Percentiles rank a stretch among this genome's conserved stretches.
These are phyloP conservation scores for Epichloe hybrida DNA, from an alignment of 2,329 filamentous ascomycete species.

Conservation along the genomic window DNA sequence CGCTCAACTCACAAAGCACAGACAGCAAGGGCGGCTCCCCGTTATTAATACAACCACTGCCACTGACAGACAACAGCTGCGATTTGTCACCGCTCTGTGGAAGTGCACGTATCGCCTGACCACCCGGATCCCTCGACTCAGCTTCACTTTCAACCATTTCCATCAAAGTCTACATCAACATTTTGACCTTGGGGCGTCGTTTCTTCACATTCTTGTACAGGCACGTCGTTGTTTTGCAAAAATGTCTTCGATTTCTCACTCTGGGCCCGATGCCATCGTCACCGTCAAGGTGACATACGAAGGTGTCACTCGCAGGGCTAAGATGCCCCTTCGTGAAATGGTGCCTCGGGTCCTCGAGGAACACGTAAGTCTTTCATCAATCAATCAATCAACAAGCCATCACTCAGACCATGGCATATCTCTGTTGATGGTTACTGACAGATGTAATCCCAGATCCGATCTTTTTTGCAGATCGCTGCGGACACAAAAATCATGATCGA, in stretches of 20 bases:
- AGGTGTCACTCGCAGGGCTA: slow-evolving; percentile 67
- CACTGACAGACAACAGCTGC: neutral
- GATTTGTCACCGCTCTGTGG: slow-evolving; percentile 3
- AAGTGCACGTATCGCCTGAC: neutral
- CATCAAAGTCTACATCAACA: neutral
- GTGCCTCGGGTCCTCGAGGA: slow-evolving; percentile 58
- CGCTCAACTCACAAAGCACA: neutral
- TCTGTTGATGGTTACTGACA: neutral
- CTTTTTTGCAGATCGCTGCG: slow-evolving; percentile 22
- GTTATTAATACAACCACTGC: neutral
- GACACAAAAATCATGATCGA: slow-evolving; percentile 50
- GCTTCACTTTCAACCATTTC: neutral
- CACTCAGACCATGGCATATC: neutral
- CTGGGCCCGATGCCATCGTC: slow-evolving; percentile 33
- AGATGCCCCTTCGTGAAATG: slow-evolving; percentile 78
- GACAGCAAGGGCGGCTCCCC: neutral
- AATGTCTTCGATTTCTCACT: slow-evolving; percentile 16
- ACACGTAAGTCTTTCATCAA: slow-evolving; percentile 54
- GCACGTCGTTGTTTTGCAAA: neutral
- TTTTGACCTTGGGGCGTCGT: neutral
- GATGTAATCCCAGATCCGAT: slow-evolving; percentile 17
- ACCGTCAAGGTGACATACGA: slow-evolving; percentile 75
- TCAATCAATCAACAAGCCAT: neutral
- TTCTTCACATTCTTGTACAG: neutral
- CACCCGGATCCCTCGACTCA: neutral